Percentiles rank a stretch among this genome's conserved stretches.
phyloP scores from a whole-genome alignment of 2,329 filamentous ascomycete genomes.

The Arthrobotrys pseudoclavata region DNA sequence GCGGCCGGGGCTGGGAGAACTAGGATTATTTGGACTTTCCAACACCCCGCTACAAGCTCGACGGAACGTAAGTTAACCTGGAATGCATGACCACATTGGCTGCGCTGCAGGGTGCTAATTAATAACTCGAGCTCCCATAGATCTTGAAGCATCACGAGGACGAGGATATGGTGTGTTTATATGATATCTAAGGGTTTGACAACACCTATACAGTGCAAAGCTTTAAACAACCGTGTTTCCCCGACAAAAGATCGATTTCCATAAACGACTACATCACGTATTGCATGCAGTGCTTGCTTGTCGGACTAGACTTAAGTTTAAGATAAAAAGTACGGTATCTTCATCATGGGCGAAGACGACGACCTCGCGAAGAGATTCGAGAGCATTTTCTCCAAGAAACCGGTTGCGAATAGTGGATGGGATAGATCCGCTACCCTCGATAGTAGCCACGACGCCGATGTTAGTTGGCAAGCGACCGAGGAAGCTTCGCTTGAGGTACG shows the following conservation, averaged over 20 bases:
- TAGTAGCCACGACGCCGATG: conserved; percentile 1
- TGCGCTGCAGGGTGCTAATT: conserved; percentile 30
- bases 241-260: not conserved
- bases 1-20: conserved; percentile 10
- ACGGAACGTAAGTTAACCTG: not conserved
- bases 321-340: not conserved
- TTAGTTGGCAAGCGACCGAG: conserved; percentile 42
- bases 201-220: not conserved
- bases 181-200: not conserved
- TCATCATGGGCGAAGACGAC: conserved; percentile 36
- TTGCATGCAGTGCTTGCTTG: not conserved
- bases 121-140: not conserved
- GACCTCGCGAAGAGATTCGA: conserved; percentile 56
- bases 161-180: not conserved
- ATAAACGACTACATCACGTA: not conserved
- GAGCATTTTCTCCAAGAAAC: conserved; percentile 55
- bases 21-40: not conserved
- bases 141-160: conserved; percentile 18
- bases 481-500: conserved; percentile 50
- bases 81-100: conserved; percentile 27
- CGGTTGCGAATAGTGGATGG: conserved; percentile 39
- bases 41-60: conserved; percentile 15
- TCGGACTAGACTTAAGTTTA: not conserved
- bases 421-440: conserved; percentile 26
- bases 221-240: not conserved